Evolutionary conservation across 352 stramenopile species (phyloP), one percentile per base, ranked within the genome.

Genomic region (Globisporangium okanoganense): DNA sequence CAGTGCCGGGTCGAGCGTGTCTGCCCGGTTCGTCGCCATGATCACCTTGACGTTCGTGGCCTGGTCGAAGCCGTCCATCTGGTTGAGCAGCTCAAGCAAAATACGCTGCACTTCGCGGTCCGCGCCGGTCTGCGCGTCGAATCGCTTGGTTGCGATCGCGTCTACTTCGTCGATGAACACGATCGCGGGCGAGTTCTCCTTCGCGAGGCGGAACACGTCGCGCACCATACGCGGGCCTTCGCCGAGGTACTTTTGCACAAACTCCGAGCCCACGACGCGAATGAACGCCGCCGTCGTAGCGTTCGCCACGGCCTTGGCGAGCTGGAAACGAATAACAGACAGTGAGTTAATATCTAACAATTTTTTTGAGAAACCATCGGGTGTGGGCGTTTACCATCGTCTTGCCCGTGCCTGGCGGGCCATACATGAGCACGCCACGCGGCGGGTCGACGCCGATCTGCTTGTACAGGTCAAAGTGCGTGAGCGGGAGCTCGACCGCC

Each of bases 101-200:
- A 99, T 99, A 62, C 98, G 96, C 78, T 99, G 97, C 58, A 97
- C 87, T 67, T 98, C 95, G 43, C 95, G 81, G 80, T 98, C 97
- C 6, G 96, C 97, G 61, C 97, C 97, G 12, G 96, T 99, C 76
- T 99, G 96, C 4, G 97, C 97, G 80, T 99, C 98, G 71, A 99
- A 99, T 53, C 97, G 93, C 78, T 99, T 99, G 33, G 97, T 99
- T 22, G 96, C 98, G 69, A 99, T 99, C 40, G 98, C 97, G 72
- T 99, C 97, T 54, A 99, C 98, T 75, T 99, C 97, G 76, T 99
- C 98, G 67, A 99, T 99, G 75, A 99, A 99, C 45, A 99, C 93
- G 62, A 99, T 98, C 58, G 93, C 96, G 9, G 97, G 97, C 43
- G 97, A 96, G 78, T 99, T 99, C 74, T 99, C 97, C 61, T 98